Percentiles rank a stretch among this genome's conserved stretches.
Evolutionary conservation across 2,329 filamentous ascomycete species (phyloP).

Genomic region (Trichoderma sp.): DNA sequence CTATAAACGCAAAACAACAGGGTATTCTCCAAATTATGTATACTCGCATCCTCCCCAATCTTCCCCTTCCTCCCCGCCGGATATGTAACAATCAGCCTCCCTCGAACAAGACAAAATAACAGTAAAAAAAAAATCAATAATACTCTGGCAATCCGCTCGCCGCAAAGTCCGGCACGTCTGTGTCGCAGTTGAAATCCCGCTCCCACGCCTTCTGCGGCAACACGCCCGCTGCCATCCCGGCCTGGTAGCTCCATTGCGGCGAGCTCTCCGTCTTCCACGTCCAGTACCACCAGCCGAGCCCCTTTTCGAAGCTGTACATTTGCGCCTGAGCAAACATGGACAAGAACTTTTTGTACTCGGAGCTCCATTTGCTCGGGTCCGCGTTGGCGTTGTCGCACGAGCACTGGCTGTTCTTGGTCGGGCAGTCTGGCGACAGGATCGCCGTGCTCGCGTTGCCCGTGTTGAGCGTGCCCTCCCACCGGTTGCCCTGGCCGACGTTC

Average conservation of each 20-base stretch:
- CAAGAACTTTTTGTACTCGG: constrained; percentile 79
- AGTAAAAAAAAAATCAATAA: neutral
- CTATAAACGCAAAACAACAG: constrained; percentile 11
- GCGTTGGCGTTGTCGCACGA: constrained; percentile 75
- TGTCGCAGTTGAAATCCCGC: constrained; percentile 66
- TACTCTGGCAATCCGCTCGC: constrained; percentile 46
- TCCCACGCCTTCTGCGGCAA: constrained; percentile 73
- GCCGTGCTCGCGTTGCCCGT: constrained; percentile 60
- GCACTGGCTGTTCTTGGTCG: constrained; percentile 63
- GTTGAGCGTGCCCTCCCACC: constrained; percentile 86
- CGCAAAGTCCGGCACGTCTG: constrained; percentile 53
- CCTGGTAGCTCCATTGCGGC: constrained; percentile 89
- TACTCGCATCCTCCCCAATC: neutral
- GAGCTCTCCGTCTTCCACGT: constrained; percentile 90
- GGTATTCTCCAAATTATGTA: constrained; percentile 1
- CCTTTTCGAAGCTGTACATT: constrained; percentile 90
- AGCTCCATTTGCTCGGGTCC: constrained; percentile 64
- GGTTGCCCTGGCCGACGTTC: constrained; percentile 81
- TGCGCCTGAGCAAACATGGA: constrained; percentile 91
- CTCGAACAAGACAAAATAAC: neutral
- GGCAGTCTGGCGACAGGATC: constrained; percentile 72
- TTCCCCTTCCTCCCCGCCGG: too few relatives aligned
- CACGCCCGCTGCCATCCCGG: constrained; percentile 73
- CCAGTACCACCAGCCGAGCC: constrained; percentile 99
- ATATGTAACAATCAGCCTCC: neutral